These are phyloP conservation scores for Aspergillus versicolor DNA, from an alignment of 2,329 filamentous ascomycete genomes.

Conservation along the genomic window DNA sequence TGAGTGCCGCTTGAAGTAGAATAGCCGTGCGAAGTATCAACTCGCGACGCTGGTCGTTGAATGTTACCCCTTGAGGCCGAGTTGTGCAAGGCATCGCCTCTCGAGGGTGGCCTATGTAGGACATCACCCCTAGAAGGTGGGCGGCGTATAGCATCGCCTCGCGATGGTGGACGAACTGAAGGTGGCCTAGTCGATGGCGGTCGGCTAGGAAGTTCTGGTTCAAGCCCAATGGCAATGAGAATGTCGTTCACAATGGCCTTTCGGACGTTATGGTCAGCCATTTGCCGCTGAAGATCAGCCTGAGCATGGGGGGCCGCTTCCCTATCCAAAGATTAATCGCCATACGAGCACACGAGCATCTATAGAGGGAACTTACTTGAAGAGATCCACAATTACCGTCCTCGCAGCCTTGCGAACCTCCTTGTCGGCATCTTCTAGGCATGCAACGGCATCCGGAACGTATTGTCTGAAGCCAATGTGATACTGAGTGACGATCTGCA, in stretches of 20 bases:
- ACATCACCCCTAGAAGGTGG: slow-evolving; percentile 12
- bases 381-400: slow-evolving; percentile 79
- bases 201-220: slow-evolving; percentile 21
- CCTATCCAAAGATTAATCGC: slow-evolving; percentile 41
- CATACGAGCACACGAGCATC: neutral
- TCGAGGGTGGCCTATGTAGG: slow-evolving; percentile 24
- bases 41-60: neutral
- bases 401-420: slow-evolving; percentile 84
- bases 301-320: slow-evolving; percentile 80
- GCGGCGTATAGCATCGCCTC: slow-evolving; percentile 26
- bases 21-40: neutral
- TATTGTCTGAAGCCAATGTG: slow-evolving; percentile 70
- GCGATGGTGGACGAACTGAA: neutral
- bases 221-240: slow-evolving; percentile 67
- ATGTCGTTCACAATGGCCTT: slow-evolving; percentile 83
- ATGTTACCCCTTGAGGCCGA: slow-evolving; percentile 10
- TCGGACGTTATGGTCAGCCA: slow-evolving; percentile 80
- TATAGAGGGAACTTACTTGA: slow-evolving; percentile 56
- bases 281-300: slow-evolving; percentile 81
- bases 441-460: slow-evolving; percentile 77
- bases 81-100: slow-evolving; percentile 25
- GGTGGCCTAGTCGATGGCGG: neutral
- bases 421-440: slow-evolving; percentile 86
- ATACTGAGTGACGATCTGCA: slow-evolving; percentile 77
- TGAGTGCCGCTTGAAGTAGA: neutral